Evolutionary conservation across 2,329 filamentous ascomycete species (phyloP).

Genomic region (Fusarium humuli): DNA sequence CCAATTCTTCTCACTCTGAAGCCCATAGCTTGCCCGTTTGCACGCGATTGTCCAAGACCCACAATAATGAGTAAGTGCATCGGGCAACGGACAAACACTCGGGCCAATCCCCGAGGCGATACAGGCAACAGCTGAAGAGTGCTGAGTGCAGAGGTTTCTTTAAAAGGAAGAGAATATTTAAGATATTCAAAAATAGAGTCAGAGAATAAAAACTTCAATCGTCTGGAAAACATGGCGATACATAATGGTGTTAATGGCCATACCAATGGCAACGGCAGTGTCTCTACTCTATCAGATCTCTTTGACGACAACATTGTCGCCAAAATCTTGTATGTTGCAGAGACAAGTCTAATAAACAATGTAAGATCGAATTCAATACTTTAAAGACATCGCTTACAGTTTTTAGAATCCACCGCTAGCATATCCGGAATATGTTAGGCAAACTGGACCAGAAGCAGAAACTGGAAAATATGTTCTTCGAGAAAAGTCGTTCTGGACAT

Average conservation of each 20-base stretch:
- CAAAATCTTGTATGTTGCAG: conserved; percentile 32
- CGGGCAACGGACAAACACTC: conserved; percentile 19
- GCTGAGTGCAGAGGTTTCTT: not conserved
- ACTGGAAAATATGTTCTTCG: conserved; percentile 37
- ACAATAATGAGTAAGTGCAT: not conserved
- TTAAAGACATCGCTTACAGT: fast-evolving
- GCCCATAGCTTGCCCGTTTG: too few relatives aligned
- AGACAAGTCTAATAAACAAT: conserved; percentile 24
- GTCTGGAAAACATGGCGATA: not conserved
- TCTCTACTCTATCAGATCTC: conserved; percentile 10
- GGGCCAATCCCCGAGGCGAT: not conserved
- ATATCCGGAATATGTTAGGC: conserved; percentile 42
- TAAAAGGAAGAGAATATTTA: not conserved
- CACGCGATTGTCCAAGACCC: not conserved
- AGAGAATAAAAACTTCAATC: not conserved
- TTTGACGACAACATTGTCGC: conserved; percentile 41
- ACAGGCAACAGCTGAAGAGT: not conserved
- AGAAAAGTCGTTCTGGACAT: conserved; percentile 51
- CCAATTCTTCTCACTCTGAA: too few relatives aligned
- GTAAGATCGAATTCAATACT: not conserved
- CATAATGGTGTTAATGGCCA: conserved; percentile 5
- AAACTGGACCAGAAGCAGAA: conserved; percentile 29
- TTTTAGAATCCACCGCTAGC: conserved; percentile 31
- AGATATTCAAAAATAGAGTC: too few relatives aligned
- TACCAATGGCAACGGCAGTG: conserved; percentile 12